Evolutionary conservation across 768 basidiomycete species (phyloP), one percentile per base, ranked within the genome.

Genomic region (Phanerodontia chrysosporium): DNA sequence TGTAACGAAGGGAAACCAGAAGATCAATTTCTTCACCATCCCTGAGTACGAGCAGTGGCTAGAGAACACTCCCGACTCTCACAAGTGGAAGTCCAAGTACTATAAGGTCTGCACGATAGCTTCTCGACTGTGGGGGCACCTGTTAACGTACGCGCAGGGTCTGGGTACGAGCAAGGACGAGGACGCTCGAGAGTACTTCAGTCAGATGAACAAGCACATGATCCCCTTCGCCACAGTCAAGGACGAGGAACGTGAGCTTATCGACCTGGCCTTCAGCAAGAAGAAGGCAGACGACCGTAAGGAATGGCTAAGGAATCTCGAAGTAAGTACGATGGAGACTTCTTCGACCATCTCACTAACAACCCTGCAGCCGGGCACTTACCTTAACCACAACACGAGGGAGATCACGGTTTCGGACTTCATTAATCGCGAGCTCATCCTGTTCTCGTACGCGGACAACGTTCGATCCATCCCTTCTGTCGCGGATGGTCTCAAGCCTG

Each of bases 391-490:
- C 72, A 83, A 86, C 58, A 81, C 90, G 30, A 84, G 88, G 46
- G 87, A 92, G 66, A 90, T 99, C 61, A 83, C 91, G 0, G 91
- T 87, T 70, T 83, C 89, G 0, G 95, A 99, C 67, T 99, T 99
- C 71, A 96, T 99, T 76, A 98, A 99, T 79, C 92, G 86, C 73
- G 97, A 99, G 69, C 76, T 99, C 48, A 98, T 99, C 60, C 80
- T 98, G 27, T 99, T 98, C 81, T 99, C 97, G 1, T 98, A 98
- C 93, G 97, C 97, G 3, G 97, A 99, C 69, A 98, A 98, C 67
- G 83, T 97, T 63, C 95, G 97, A 57, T 99, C 97, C 3, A 98
- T 99, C 64, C 97, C 97, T 2, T 97, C 90, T 0, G 82, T 92
- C 16, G 85, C 86, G 13, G 97, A 98, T 70, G 97, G 97, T 46